Evolutionary conservation across 164 flowering plant species (phyloP).

Genomic region (Paratinospora sagittata): DNA sequence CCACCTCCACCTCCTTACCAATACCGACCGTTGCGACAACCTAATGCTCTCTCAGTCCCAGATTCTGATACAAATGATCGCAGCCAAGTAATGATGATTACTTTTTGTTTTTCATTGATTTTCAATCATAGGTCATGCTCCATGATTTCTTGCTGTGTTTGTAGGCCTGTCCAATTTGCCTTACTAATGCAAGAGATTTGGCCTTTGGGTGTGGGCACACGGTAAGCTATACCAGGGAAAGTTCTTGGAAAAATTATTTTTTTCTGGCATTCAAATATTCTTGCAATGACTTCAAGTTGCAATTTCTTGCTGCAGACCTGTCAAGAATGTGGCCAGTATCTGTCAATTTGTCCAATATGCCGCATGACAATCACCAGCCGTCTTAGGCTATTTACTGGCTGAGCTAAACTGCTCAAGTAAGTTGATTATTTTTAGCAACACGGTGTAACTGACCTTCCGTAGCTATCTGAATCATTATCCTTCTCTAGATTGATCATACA

Average conservation of each 20-base stretch:
- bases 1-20: slow-evolving; percentile 48
- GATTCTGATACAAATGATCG: slow-evolving; percentile 16
- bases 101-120: neutral
- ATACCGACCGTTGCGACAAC: neutral
- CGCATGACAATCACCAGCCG: slow-evolving; percentile 38
- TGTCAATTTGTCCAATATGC: slow-evolving; percentile 49
- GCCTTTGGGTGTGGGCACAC: slow-evolving; percentile 61
- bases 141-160: neutral
- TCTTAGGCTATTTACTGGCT: slow-evolving; percentile 35
- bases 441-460: neutral
- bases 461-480: neutral
- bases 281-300: neutral
- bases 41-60: neutral
- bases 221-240: slow-evolving; percentile 28
- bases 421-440: neutral
- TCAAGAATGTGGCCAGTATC: slow-evolving; percentile 38
- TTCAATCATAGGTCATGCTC: neutral
- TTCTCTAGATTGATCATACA: neutral
- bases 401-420: slow-evolving; percentile 2
- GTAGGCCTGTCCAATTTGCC: slow-evolving; percentile 48
- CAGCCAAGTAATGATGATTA: slow-evolving; percentile 25
- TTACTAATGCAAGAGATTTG: slow-evolving; percentile 43
- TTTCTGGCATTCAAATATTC: neutral
- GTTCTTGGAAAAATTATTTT: neutral
- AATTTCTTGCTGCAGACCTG: slow-evolving; percentile 34